Conservation (phyloP, 768 basidiomycete species). For the Trametes cinnabarina region DNA sequence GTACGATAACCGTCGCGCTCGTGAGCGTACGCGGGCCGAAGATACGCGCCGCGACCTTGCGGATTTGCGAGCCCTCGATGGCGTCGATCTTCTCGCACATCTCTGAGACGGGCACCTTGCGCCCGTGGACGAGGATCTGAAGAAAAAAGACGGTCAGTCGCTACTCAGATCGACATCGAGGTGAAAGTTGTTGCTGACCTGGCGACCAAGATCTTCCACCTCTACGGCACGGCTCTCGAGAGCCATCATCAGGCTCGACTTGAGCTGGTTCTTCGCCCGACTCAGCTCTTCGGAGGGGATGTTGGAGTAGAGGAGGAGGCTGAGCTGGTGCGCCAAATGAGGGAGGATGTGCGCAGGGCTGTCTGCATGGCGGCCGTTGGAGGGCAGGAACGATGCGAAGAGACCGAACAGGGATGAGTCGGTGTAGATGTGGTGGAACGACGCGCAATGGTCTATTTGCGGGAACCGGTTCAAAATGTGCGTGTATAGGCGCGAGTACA, state of each 20-base stretch:
- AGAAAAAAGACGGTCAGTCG: too few relatives aligned
- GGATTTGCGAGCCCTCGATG: constrained; percentile 67
- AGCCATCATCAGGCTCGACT: constrained; percentile 91
- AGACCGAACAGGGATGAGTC: constrained; percentile 94
- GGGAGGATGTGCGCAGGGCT: constrained; percentile 72
- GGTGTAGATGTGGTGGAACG: constrained; percentile 96
- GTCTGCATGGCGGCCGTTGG: constrained; percentile 56
- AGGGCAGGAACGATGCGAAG: constrained; percentile 79
- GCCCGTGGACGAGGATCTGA: constrained; percentile 80
- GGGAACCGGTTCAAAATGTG: constrained; percentile 94
- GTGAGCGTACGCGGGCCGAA: constrained; percentile 63
- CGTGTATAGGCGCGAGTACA: constrained; percentile 97
- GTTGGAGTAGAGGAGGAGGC: constrained; percentile 69
- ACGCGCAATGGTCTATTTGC: constrained; percentile 90
- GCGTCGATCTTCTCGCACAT: constrained; percentile 87
- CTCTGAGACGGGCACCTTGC: constrained; percentile 83
- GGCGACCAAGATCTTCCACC: constrained; percentile 89
- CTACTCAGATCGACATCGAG: too few relatives aligned
- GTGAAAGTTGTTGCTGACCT: constrained; percentile 48
- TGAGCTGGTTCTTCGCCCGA: constrained; percentile 94
- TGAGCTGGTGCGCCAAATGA: constrained; percentile 85
- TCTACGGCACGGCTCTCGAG: constrained; percentile 82
- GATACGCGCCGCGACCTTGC: constrained; percentile 71
- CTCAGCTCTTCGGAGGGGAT: constrained; percentile 68
- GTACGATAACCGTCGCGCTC: constrained; percentile 76